Percentiles rank a stretch among this genome's conserved stretches.
Evolutionary conservation across 2,329 filamentous ascomycete species (phyloP).

Genomic region (Dactylella cylindrospora): DNA sequence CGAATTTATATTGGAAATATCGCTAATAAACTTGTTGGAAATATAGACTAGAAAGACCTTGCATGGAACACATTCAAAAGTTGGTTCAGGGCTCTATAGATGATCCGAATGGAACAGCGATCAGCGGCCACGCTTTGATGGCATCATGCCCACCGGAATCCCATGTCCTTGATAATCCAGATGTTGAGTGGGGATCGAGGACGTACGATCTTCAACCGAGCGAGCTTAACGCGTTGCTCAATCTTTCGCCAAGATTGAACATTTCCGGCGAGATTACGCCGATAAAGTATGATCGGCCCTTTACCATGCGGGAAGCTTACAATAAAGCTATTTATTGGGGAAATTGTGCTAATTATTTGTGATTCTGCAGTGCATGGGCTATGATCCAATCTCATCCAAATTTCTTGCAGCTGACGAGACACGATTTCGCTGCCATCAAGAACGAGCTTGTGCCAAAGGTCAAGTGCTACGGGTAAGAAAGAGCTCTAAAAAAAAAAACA

Average conservation of each 20-base stretch:
- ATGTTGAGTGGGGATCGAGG: conserved; percentile 64
- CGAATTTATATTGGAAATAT: conserved; percentile 49
- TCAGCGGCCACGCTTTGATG: conserved; percentile 92
- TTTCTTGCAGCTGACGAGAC: conserved; percentile 64
- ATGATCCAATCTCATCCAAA: conserved; percentile 73
- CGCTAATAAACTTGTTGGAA: conserved; percentile 5
- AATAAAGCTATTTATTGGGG: conserved; percentile 6
- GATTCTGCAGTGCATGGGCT: conserved; percentile 73
- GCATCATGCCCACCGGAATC: conserved; percentile 75
- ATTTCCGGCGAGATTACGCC: conserved; percentile 90
- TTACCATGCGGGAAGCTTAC: neutral
- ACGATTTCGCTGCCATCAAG: conserved; percentile 71
- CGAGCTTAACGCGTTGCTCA: conserved; percentile 77
- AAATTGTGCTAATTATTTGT: conserved; percentile 1
- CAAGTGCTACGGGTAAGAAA: conserved; percentile 84
- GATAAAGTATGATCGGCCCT: conserved; percentile 55
- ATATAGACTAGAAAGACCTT: conserved; percentile 81
- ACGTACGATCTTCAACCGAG: conserved; percentile 77
- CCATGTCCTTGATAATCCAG: conserved; percentile 60
- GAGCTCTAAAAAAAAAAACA: neutral
- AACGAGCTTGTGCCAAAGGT: conserved; percentile 77
- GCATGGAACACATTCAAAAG: conserved; percentile 80
- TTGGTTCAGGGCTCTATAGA: conserved; percentile 67
- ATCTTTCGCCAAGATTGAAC: conserved; percentile 78
- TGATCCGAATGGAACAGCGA: conserved; percentile 60